Percentiles rank a stretch among this genome's conserved stretches.
phyloP scores from a whole-genome alignment of 352 stramenopile genomes.

The Pythium insidiosum region DNA sequence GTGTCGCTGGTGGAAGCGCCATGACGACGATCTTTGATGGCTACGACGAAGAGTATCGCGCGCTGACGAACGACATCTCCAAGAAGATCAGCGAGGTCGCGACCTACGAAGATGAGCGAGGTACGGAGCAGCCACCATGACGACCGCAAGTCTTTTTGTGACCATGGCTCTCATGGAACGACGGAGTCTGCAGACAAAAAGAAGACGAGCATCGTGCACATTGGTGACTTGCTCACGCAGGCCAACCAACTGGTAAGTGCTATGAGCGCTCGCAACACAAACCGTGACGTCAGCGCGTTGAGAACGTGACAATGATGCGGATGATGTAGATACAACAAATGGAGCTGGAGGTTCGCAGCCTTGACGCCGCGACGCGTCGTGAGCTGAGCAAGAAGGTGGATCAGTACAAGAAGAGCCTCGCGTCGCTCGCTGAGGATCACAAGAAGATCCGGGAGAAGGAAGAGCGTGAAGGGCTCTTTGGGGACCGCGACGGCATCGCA shows the following conservation, averaged over 20 bases:
- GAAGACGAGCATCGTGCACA: conserved; percentile 75
- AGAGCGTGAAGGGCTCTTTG: conserved; percentile 77
- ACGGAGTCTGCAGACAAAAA: conserved; percentile 76
- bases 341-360: conserved; percentile 80
- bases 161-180: no score
- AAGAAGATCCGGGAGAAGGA: conserved; percentile 80
- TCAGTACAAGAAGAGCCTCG: conserved; percentile 86
- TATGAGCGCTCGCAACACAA: not conserved
- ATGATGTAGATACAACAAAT: conserved; percentile 75
- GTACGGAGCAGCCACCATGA: conserved; percentile 10
- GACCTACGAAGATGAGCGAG: conserved; percentile 79
- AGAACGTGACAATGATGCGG: no score
- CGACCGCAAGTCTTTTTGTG: no score
- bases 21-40: conserved; percentile 88
- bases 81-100: conserved; percentile 85
- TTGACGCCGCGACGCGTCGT: conserved; percentile 69
- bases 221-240: conserved; percentile 73
- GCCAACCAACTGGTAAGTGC: conserved; percentile 63
- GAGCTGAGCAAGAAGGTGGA: conserved; percentile 86
- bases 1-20: no score
- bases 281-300: no score
- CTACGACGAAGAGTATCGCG: conserved; percentile 85
- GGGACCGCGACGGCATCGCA: conserved; percentile 58
- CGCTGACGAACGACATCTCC: conserved; percentile 79
- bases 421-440: conserved; percentile 70